Evolutionary conservation across 768 basidiomycete species (phyloP).

Genomic region (Phanerochaete sordida): DNA sequence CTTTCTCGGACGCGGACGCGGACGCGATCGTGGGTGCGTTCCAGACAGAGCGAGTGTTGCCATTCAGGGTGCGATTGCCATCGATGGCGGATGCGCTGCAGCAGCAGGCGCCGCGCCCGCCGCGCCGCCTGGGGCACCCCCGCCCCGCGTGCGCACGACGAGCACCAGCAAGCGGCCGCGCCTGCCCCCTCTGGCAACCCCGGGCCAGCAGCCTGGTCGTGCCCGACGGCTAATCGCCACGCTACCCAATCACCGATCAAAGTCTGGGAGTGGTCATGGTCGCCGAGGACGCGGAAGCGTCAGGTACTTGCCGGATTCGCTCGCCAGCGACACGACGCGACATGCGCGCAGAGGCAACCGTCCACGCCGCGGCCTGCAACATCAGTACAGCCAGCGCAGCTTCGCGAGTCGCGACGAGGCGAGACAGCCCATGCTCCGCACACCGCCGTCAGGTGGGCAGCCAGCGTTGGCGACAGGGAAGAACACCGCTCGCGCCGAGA

Average conservation of each 20-base stretch:
- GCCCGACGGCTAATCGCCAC: background rate
- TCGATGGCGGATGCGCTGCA: background rate
- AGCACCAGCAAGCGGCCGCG: no score
- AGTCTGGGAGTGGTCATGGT: background rate
- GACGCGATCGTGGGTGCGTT: background rate
- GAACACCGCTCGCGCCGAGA: background rate
- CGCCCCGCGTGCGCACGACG: no score
- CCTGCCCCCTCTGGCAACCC: background rate
- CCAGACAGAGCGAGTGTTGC: background rate
- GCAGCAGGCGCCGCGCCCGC: background rate
- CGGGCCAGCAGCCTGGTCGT: background rate
- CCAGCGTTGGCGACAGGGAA: background rate
- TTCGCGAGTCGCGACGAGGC: background rate
- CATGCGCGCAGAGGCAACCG: background rate
- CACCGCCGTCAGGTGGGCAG: background rate
- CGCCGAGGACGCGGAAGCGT: background rate
- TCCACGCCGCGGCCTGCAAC: background rate
- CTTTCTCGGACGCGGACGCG: background rate
- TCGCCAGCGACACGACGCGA: background rate
- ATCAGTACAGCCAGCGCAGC: background rate
- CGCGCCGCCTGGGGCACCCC: no score
- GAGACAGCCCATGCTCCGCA: background rate
- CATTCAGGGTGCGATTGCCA: slow-evolving; percentile 2
- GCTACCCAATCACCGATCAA: background rate
- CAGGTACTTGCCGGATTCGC: background rate